Evolutionary conservation across 129 eudicot species (phyloP).

Genomic region (Tagetes erecta): DNA sequence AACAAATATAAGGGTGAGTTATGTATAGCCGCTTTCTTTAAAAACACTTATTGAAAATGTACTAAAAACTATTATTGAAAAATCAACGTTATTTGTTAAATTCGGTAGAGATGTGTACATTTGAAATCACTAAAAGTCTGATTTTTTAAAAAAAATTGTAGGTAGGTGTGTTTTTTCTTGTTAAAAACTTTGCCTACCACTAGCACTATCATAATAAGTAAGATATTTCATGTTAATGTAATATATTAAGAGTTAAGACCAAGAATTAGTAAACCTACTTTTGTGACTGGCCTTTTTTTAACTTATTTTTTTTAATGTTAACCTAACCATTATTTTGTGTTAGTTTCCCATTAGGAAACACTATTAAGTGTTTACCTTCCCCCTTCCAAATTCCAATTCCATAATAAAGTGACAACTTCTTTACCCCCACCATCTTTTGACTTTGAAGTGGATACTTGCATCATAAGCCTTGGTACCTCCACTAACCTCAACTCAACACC

Average conservation of each 20-base stretch:
- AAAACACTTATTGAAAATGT: no score
- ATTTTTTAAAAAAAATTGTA: constrained; percentile 6
- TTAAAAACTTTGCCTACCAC: constrained; percentile 27
- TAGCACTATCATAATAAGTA: background rate
- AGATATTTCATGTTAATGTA: constrained; percentile 2
- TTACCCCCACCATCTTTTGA: constrained; percentile 38
- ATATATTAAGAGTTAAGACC: background rate
- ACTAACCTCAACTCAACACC: constrained; percentile 21
- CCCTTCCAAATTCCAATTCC: constrained; percentile 13
- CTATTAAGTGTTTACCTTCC: constrained; percentile 29
- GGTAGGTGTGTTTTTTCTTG: background rate
- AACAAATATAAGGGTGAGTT: no score
- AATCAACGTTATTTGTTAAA: background rate
- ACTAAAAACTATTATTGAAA: no score
- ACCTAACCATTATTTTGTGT: constrained; percentile 18
- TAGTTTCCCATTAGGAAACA: constrained; percentile 38
- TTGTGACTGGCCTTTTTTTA: constrained; percentile 18
- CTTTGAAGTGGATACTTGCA: constrained; percentile 23
- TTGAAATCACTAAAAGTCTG: background rate
- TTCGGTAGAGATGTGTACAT: background rate
- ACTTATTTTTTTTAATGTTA: background rate
- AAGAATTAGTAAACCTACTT: constrained; percentile 16
- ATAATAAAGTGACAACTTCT: constrained; percentile 10
- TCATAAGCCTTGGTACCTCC: constrained; percentile 27
- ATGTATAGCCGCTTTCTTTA: no score